Conservation (phyloP, 495 filamentous ascomycete species). For the Aspergillus affinis region DNA sequence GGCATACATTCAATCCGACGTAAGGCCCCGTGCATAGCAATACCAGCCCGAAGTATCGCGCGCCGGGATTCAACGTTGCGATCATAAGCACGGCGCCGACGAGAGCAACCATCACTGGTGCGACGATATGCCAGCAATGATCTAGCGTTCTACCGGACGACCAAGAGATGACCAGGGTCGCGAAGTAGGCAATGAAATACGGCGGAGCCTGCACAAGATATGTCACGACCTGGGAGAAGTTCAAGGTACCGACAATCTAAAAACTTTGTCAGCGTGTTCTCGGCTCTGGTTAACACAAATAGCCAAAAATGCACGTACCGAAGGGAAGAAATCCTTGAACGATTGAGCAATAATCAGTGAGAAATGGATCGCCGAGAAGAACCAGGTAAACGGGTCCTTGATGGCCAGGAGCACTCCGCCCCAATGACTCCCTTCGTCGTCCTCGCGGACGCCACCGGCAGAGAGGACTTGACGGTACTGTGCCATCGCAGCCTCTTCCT, state of each 20-base stretch:
- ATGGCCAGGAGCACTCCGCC: slow-evolving; percentile 10
- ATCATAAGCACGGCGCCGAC: slow-evolving; percentile 14
- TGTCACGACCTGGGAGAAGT: slow-evolving; percentile 11
- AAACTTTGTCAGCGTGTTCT: too few relatives aligned
- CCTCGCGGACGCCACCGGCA: slow-evolving; percentile 9
- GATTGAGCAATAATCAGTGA: slow-evolving; percentile 15
- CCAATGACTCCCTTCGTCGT: slow-evolving; percentile 11
- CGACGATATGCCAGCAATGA: slow-evolving; percentile 16
- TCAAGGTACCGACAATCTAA: slow-evolving; percentile 13
- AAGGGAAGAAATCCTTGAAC: slow-evolving; percentile 19
- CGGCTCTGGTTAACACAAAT: too few relatives aligned
- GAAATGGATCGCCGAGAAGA: slow-evolving; percentile 14
- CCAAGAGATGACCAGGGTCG: slow-evolving; percentile 13
- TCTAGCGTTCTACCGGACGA: slow-evolving; percentile 6
- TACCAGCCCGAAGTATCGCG: slow-evolving; percentile 14
- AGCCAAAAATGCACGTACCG: neutral
- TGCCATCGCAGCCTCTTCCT: slow-evolving; percentile 16
- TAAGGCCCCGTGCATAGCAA: slow-evolving; percentile 14
- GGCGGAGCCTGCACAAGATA: slow-evolving; percentile 15
- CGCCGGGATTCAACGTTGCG: slow-evolving; percentile 8
- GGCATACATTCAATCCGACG: slow-evolving; percentile 13
- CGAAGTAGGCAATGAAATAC: slow-evolving; percentile 15
- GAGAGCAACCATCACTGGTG: slow-evolving; percentile 9
- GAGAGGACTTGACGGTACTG: slow-evolving; percentile 14
- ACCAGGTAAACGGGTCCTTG: slow-evolving; percentile 16